Evolutionary conservation across 2,329 filamentous ascomycete genomes (phyloP), one percentile per base, ranked within the genome.

Genomic region (Neobulgaria alba): DNA sequence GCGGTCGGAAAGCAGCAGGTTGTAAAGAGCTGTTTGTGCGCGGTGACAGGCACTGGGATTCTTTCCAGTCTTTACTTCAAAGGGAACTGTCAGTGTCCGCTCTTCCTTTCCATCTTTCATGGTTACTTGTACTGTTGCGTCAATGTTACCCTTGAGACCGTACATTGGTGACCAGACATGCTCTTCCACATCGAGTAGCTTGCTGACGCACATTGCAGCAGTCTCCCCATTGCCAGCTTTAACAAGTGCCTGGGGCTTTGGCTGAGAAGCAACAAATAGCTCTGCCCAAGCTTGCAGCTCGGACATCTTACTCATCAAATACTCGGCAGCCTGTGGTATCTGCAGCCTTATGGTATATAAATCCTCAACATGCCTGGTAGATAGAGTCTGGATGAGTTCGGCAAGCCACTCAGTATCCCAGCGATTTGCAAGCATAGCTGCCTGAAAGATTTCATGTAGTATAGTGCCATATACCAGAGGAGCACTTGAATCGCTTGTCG

Each of bases 131-230:
- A 98, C 85, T 0, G 92, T 96, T 19, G 92, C 92, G 64, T 98
- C 92, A 45, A 98, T 92, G 54, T 96, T 98, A 20, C 92, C 92
- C 61, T 98, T 98, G 12, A 98, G 69, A 0, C 92, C 92, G 59
- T 94, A 98, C 77, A 88, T 90, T 0, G 92, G 92, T 5, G 90
- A 96, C 92, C 92, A 98, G 19, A 98, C 80, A 58, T 96, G 92
- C 61, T 98, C 92, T 60, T 98, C 92, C 8, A 98, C 85, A 58
- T 96, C 92, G 10, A 98, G 79, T 19, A 98, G 69, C 59, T 96
- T 98, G 56, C 82, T 93, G 52, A 98, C 80, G 52, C 85, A 88
- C 73, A 96, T 81, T 42, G 73, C 82, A 9, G 82, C 77, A 50
- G 80, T 82, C 39, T 82, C 77, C 30, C 82, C 83, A 56, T 88